phyloP scores from a whole-genome alignment of 805 yeast species.

The Ogataea polymorpha region DNA sequence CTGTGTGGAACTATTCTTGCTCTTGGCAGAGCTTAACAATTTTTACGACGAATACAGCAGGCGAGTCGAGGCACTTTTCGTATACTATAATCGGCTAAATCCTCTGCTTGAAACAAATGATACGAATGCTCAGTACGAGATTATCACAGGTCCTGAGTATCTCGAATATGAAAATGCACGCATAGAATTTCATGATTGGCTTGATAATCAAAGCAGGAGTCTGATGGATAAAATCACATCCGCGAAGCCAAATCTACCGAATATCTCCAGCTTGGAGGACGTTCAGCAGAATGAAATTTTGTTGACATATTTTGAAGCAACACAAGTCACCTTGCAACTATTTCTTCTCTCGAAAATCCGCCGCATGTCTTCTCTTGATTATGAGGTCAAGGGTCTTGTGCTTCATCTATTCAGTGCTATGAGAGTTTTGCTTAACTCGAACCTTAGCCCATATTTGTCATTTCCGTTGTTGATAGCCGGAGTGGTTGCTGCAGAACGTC shows the following conservation, averaged over 20 bases:
- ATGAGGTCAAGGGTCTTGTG: slow-evolving; percentile 22
- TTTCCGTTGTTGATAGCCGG: slow-evolving; percentile 26
- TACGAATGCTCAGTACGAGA: slow-evolving; percentile 3
- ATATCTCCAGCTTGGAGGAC: slow-evolving; percentile 1
- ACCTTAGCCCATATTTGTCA: slow-evolving; percentile 15
- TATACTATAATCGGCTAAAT: background rate
- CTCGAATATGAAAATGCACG: slow-evolving; percentile 18
- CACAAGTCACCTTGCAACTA: slow-evolving; percentile 19
- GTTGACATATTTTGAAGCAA: slow-evolving; percentile 20
- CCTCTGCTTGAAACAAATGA: slow-evolving; percentile 4
- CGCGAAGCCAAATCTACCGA: slow-evolving; percentile 15
- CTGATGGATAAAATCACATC: slow-evolving; percentile 14
- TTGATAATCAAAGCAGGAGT: slow-evolving; percentile 13
- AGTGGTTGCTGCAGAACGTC: slow-evolving; percentile 25
- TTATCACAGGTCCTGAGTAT: slow-evolving; percentile 14
- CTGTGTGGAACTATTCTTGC: slow-evolving; percentile 19
- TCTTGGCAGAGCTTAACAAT: slow-evolving; percentile 20
- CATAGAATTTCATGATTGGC: slow-evolving; percentile 25
- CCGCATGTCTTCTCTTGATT: slow-evolving; percentile 20
- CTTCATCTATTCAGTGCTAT: slow-evolving; percentile 19
- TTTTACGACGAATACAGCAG: slow-evolving; percentile 12
- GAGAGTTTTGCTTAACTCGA: slow-evolving; percentile 12
- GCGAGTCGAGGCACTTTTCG: slow-evolving; percentile 4
- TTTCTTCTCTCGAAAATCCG: slow-evolving; percentile 21
- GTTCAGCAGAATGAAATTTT: slow-evolving; percentile 12